Base-by-base conservation (phyloP, 1,284 basidiomycete genomes). In the Cryptococcus wingfieldii region DNA sequence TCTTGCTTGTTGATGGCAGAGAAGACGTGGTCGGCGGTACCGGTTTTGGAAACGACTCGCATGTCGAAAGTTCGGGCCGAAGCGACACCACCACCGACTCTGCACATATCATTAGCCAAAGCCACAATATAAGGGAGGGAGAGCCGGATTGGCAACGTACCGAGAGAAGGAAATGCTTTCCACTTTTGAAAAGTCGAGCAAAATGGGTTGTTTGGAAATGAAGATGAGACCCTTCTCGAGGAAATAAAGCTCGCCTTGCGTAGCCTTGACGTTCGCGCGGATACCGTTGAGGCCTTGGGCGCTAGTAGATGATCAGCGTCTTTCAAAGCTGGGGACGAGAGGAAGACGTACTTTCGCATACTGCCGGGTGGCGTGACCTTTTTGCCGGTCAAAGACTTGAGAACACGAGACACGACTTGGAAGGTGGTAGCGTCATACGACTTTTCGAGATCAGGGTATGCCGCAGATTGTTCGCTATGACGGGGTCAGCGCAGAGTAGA, bases 171-270 rank as follows among this genome's bases (percentile, higher is more conserved):
- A 83, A 59, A 91, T 88, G 76, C 90, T 88, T 67, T 93, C 87
- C 56, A 98, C 88, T 69, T 98, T 92, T 55, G 85, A 84, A 63
- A 96, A 87, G 64, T 96, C 90, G 66, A 98, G 84, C 67, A 97
- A 86, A 39, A 88, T 86, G 1, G 96, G 94, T 69, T 93, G 88
- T 77, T 98, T 98, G 57, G 94, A 93, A 54, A 98, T 93, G 80
- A 98, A 99, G 78, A 99, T 90, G 50, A 99, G 82, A 73, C 89
- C 91, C 83, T 97, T 97, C 75, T 98, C 96, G 60, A 99, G 86
- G 80, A 98, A 86, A 83, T 97, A 98, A 27, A 99, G 84, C 74
- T 97, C 91, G 61, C 96, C 96, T 76, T 97, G 94, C 14, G 90
- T 84, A 44, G 96, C 96, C 79, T 98, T 98, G 69, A 98, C 83